Conservation (phyloP, 176 grass and related monocot species). For the Chrysopogon serrulatus region DNA sequence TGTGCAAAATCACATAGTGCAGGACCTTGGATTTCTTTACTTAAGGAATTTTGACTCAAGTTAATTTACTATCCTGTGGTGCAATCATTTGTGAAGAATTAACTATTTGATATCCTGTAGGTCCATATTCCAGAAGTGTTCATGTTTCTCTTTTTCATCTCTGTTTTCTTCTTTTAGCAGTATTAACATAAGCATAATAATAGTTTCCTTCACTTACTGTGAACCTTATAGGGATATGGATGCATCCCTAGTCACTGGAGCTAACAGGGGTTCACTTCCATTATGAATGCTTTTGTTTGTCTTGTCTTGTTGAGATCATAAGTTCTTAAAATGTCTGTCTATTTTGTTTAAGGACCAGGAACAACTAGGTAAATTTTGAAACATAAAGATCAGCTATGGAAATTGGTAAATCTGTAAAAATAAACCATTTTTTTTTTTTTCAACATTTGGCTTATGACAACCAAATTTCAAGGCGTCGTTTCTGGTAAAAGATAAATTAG, state of each 20-base stretch:
- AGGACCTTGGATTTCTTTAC: not conserved
- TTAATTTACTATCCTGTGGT: not conserved
- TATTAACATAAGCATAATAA: not conserved
- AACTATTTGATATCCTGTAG: not conserved
- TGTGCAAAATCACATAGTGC: not conserved
- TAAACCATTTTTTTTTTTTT: not conserved
- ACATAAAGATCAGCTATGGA: not conserved
- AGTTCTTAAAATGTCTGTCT: not conserved
- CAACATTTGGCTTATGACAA: not conserved
- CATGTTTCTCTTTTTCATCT: not conserved
- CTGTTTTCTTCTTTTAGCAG: not conserved
- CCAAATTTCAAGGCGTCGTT: not conserved
- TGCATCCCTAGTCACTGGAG: not conserved
- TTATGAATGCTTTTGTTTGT: not conserved
- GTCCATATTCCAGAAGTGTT: not conserved
- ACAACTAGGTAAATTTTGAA: not conserved
- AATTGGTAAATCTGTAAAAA: not conserved
- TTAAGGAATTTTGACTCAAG: not conserved
- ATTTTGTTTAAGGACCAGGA: not conserved
- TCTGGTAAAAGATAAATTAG: not conserved
- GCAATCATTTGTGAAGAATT: not conserved
- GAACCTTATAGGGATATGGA: not conserved
- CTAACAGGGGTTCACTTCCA: not conserved
- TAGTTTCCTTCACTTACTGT: not conserved
- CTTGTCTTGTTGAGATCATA: not conserved